A percentile compares a stretch with the other conserved stretches of the same genome.
Evolutionary conservation across 352 stramenopile species (phyloP).

Genomic region (Pythium monospermum): DNA sequence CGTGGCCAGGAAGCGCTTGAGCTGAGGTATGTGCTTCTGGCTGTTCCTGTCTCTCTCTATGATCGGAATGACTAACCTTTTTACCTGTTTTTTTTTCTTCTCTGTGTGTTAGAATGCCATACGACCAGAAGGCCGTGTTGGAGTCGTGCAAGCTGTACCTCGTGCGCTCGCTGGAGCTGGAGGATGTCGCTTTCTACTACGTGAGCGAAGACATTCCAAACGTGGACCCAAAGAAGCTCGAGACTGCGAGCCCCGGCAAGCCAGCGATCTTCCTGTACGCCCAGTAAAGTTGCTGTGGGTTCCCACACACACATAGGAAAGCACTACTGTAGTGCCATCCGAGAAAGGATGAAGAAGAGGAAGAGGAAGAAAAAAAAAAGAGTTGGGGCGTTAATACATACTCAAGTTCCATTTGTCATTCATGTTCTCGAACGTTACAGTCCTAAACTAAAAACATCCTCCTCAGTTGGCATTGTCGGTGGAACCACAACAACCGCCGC

Average conservation of each 20-base stretch:
- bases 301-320: neutral
- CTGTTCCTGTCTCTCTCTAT: neutral
- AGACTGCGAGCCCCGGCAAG: conserved; percentile 78
- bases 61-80: conserved; percentile 3
- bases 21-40: conserved; percentile 57
- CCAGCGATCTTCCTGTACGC: conserved; percentile 70
- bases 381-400: too few relatives aligned
- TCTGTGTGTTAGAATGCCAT: conserved; percentile 77
- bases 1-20: conserved; percentile 92
- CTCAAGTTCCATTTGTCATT: too few relatives aligned
- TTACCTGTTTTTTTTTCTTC: conserved; percentile 10
- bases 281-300: conserved; percentile 24
- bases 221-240: conserved; percentile 80
- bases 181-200: conserved; percentile 85
- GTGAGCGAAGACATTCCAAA: conserved; percentile 64
- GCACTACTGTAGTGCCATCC: too few relatives aligned
- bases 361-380: too few relatives aligned
- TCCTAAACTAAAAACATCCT: conserved; percentile 80
- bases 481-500: neutral
- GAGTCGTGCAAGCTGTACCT: conserved; percentile 90
- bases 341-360: too few relatives aligned
- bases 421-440: conserved; percentile 28
- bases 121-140: conserved; percentile 94
- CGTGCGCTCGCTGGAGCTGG: conserved; percentile 83
- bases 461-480: conserved; percentile 26